Evolutionary conservation across 2,329 filamentous ascomycete species (phyloP).

Genomic region (Botryotinia convoluta): DNA sequence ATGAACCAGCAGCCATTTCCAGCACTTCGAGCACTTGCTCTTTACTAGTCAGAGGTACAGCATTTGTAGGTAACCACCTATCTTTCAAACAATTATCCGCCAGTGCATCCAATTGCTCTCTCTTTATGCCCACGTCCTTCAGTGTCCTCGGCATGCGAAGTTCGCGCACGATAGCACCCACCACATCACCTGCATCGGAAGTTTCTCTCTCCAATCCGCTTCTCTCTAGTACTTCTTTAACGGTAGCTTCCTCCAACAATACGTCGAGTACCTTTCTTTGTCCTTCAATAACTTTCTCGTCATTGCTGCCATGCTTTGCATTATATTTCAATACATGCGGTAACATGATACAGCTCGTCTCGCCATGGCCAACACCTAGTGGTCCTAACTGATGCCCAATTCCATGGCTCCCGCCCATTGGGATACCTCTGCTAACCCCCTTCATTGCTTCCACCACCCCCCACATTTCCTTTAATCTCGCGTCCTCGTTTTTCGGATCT

Average conservation of each 20-base stretch:
- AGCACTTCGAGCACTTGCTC: conserved; percentile 52
- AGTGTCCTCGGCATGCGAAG: conserved; percentile 54
- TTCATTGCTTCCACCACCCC: conserved; percentile 53
- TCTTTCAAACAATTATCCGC: conserved; percentile 51
- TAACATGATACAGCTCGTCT: conserved; percentile 56
- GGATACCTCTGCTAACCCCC: conserved; percentile 44
- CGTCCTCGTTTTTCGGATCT: conserved; percentile 24
- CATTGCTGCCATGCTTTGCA: conserved; percentile 21
- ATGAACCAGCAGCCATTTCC: conserved; percentile 19
- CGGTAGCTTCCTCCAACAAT: conserved; percentile 28
- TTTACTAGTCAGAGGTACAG: conserved; percentile 47
- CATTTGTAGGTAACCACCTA: conserved; percentile 50
- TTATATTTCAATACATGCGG: conserved; percentile 59
- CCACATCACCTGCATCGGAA: conserved; percentile 49
- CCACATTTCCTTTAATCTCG: conserved; percentile 34
- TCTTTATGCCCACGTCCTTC: conserved; percentile 49
- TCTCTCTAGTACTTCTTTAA: conserved; percentile 24
- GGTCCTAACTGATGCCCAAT: conserved; percentile 45
- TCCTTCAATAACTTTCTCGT: conserved; percentile 22
- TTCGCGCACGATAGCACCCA: conserved; percentile 50
- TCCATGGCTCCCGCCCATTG: conserved; percentile 42
- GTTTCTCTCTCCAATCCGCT: conserved; percentile 26
- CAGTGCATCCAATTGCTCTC: conserved; percentile 47
- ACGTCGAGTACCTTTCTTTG: conserved; percentile 30
- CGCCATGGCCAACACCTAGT: conserved; percentile 55